Evolutionary conservation across 164 flowering plant species (phyloP), one percentile per base, ranked within the genome.

Genomic region (Platanus orientalis): DNA sequence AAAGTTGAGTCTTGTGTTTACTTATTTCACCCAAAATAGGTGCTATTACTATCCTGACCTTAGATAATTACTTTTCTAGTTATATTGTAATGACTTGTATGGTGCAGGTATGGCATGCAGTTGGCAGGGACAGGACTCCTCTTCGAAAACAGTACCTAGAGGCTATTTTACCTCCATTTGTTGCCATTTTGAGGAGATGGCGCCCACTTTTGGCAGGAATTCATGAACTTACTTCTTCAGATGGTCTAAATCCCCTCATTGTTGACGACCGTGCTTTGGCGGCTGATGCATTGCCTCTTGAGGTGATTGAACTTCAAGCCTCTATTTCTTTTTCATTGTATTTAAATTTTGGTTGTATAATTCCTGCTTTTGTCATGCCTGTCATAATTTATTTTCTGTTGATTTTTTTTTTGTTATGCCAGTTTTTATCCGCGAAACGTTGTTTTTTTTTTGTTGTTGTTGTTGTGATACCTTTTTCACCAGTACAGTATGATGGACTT

Each of bases 121-220:
- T 95, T 52, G 75, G 92, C 69, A 82, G 73, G 79, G 96, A 95
- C 36, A 71, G 81, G 72, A 84, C 75, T 50, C 88, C 91, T 67
- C 86, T 90, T 40, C 96, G 99, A 30, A 88, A 85, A 52, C 92
- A 83, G 75, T 95, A 92, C 70, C 78, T 95, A 63, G 99, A 95
- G 75, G 84, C 88, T 49, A 85, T 95, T 73, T 58, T 92, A 61
- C 99, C 99, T 26, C 97, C 99, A 45, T 95, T 85, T 90, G 95
- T 95, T 68, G 96, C 96, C 27, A 76, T 88, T 60, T 77, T 95
- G 70, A 80, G 98, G 73, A 85, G 97, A 68, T 95, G 99, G 99
- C 81, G 99, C 27, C 99, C 99, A 59, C 89, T 89, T 71, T 77
- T 95, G 74, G 97, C 97, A 47, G 97, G 97, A 68, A 84, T 92